Evolutionary conservation across 2,329 filamentous ascomycete species (phyloP).

Genomic region (Colletotrichum euphorbiae): DNA sequence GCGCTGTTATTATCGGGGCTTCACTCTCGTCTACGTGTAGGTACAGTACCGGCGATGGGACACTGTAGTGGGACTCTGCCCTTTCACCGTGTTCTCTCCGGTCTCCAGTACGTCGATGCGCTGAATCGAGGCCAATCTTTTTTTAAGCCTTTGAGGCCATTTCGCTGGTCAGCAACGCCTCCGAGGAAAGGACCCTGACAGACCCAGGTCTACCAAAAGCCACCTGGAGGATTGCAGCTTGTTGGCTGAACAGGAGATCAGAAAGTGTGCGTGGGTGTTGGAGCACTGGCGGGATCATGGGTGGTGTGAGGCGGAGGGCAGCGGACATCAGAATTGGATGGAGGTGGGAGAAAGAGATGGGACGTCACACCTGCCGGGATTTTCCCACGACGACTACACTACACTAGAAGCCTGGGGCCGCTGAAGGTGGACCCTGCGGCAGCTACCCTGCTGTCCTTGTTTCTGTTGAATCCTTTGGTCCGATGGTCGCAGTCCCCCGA

Average conservation of each 20-base stretch:
- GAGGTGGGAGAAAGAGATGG: constrained; percentile 6
- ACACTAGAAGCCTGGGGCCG: neutral
- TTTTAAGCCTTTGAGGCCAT: neutral
- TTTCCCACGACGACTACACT: constrained; percentile 10
- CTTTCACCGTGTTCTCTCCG: constrained; percentile 23
- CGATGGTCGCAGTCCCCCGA: neutral
- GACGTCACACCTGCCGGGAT: constrained; percentile 4
- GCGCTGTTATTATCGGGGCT: constrained; percentile 27
- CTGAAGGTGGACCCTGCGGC: constrained; percentile 11
- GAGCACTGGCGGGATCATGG: neutral
- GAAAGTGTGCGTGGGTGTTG: constrained; percentile 21
- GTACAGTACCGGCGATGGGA: constrained; percentile 10
- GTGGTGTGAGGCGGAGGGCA: constrained; percentile 14
- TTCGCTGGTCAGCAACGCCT: constrained; percentile 17
- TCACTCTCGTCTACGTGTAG: constrained; percentile 4
- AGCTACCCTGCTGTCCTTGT: too few species aligned
- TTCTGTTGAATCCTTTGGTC: too few species aligned
- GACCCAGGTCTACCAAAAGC: constrained; percentile 16
- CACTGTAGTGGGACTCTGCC: constrained; percentile 13
- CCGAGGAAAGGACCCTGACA: constrained; percentile 23
- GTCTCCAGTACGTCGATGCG: neutral
- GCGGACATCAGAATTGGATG: neutral
- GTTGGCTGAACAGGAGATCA: constrained; percentile 7
- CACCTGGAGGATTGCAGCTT: constrained; percentile 27
- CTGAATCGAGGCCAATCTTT: neutral